phyloP scores from a whole-genome alignment of 495 filamentous ascomycete genomes.

The Podospora pseudoanserina region DNA sequence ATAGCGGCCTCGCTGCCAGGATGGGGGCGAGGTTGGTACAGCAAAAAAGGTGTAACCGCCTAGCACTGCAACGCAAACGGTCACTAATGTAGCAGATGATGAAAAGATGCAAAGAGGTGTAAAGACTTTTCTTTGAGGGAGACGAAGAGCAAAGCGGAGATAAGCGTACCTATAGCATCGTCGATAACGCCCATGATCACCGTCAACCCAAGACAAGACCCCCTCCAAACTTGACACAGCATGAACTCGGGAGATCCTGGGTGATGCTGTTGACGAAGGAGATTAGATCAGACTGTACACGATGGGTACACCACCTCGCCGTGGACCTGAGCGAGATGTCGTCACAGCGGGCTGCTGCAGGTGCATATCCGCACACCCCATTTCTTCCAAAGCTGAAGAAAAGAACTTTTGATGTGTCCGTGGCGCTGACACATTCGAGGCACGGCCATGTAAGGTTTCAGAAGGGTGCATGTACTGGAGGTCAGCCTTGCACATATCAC shows the following conservation, averaged over 20 bases:
- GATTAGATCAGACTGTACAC: background rate
- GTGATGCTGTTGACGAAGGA: background rate
- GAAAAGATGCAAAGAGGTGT: background rate
- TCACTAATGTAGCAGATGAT: background rate
- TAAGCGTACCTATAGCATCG: slow-evolving; percentile 2
- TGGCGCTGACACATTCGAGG: background rate
- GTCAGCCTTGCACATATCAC: background rate
- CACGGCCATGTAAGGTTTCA: background rate
- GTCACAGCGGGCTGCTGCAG: background rate
- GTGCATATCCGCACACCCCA: background rate
- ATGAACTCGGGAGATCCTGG: background rate
- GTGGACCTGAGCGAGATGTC: background rate
- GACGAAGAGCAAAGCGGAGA: background rate
- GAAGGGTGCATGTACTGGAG: background rate
- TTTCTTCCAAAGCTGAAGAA: background rate
- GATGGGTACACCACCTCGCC: background rate
- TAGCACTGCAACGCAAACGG: background rate
- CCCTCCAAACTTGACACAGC: background rate
- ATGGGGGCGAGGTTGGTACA: background rate
- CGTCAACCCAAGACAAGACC: background rate
- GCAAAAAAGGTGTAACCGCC: background rate
- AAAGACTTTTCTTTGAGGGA: background rate
- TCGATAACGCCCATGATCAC: background rate
- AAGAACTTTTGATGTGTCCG: background rate
- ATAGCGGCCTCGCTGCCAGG: background rate